phyloP scores from a whole-genome alignment of 371 early-diverging fungal species.

The Mortierella sp. region DNA sequence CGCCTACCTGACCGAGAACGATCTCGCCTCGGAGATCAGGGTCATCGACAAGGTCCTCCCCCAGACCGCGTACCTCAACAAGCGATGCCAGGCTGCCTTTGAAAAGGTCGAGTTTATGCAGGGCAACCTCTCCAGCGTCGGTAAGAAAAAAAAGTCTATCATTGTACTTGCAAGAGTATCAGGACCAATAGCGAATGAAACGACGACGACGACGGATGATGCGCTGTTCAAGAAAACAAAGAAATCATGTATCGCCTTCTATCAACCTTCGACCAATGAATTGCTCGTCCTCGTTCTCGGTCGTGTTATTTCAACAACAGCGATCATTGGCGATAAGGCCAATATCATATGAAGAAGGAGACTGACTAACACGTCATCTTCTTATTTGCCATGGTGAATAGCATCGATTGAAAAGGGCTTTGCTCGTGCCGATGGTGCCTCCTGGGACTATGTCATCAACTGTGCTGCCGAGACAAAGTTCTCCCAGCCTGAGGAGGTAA shows the following conservation, averaged over 20 bases:
- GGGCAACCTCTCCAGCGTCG: slow-evolving; percentile 83
- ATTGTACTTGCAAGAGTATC: too few relatives aligned
- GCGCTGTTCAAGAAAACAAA: too few relatives aligned
- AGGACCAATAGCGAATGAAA: too few relatives aligned
- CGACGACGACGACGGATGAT: too few relatives aligned
- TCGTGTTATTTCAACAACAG: not conserved
- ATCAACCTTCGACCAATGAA: not conserved
- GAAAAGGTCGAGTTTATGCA: slow-evolving; percentile 86
- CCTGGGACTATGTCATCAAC: slow-evolving; percentile 92
- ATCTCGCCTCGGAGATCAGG: slow-evolving; percentile 76
- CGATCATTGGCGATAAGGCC: not conserved
- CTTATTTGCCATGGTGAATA: slow-evolving; percentile 11
- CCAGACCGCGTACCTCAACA: slow-evolving; percentile 88
- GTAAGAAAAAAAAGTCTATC: slow-evolving; percentile 61
- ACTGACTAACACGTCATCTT: not conserved
- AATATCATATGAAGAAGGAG: not conserved
- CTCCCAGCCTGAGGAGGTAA: slow-evolving; percentile 84
- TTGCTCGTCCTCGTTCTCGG: not conserved
- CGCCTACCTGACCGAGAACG: slow-evolving; percentile 75
- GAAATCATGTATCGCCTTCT: not conserved
- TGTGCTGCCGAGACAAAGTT: slow-evolving; percentile 94
- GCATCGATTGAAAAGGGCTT: slow-evolving; percentile 75
- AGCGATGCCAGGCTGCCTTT: slow-evolving; percentile 76
- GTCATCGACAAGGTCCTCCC: slow-evolving; percentile 94
- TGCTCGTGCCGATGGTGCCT: slow-evolving; percentile 72